These are phyloP conservation scores for Articulospora tetracladia DNA, from an alignment of 495 filamentous ascomycete genomes.

Conservation along the genomic window DNA sequence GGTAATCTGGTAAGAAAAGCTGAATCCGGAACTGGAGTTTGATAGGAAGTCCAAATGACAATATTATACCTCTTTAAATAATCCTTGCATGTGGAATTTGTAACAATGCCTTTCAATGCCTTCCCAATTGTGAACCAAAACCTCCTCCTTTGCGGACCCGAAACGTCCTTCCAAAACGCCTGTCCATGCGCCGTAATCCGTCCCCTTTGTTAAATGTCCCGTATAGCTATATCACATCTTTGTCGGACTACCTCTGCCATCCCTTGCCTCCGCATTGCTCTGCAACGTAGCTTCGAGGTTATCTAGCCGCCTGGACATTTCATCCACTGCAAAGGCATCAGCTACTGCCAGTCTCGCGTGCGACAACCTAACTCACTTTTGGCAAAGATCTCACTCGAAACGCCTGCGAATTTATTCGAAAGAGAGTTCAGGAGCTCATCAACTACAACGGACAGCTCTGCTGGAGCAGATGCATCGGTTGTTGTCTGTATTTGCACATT, in stretches of 20 bases:
- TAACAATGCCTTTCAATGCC: not conserved
- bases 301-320: conserved; percentile 88
- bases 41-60: not conserved
- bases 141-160: not conserved
- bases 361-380: conserved; percentile 58
- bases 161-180: not conserved
- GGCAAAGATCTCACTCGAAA: conserved; percentile 79
- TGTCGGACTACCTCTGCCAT: conserved; percentile 27
- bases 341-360: not conserved
- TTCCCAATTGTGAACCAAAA: not conserved
- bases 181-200: not conserved
- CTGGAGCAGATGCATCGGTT: conserved; percentile 25
- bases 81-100: too few relatives aligned
- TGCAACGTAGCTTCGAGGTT: conserved; percentile 75
- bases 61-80: not conserved
- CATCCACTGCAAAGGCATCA: conserved; percentile 65
- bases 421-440: conserved; percentile 84
- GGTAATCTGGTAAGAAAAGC: conserved; percentile 8
- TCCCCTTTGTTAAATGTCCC: not conserved
- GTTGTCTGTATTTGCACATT: conserved; percentile 26
- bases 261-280: conserved; percentile 24
- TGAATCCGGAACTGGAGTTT: conserved; percentile 10
- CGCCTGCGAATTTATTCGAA: conserved; percentile 74
- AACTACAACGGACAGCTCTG: conserved; percentile 70
- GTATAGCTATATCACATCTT: conserved; percentile 21